Percentiles rank a stretch among this genome's conserved stretches.
Conservation (phyloP, 2,329 filamentous ascomycete genomes). For the Ascosphaera apis region DNA sequence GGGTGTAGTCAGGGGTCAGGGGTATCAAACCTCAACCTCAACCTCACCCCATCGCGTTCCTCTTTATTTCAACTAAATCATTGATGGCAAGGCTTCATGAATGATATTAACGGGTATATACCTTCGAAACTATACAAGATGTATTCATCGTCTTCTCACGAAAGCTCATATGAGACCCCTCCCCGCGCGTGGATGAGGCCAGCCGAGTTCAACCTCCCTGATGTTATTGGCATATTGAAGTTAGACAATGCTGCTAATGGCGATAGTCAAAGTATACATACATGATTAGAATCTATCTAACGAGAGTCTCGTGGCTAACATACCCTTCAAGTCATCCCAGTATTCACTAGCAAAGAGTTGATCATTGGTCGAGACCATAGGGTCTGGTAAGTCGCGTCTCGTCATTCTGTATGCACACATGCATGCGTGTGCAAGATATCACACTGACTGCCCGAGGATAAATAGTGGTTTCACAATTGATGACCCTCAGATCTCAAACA, state of each 20-base stretch:
- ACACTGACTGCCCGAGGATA: not conserved
- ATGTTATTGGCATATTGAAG: not conserved
- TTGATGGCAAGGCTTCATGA: too few species aligned
- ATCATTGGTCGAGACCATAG: slow-evolving; percentile 6
- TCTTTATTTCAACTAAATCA: too few species aligned
- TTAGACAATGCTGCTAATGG: not conserved
- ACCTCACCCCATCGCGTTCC: not conserved
- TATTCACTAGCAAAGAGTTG: slow-evolving; percentile 5
- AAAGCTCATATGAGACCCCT: not conserved
- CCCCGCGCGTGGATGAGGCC: not conserved
- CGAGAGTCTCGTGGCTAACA: not conserved
- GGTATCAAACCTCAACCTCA: not conserved
- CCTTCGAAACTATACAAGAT: too few species aligned
- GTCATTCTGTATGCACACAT: not conserved
- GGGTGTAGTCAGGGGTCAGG: too few species aligned
- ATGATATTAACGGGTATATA: too few species aligned
- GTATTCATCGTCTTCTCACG: not conserved
- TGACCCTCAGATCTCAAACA: slow-evolving; percentile 17
- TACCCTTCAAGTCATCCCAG: slow-evolving; percentile 2
- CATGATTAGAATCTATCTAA: not conserved
- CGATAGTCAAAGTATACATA: not conserved
- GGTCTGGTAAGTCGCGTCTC: slow-evolving; percentile 3
- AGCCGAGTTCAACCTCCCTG: not conserved
- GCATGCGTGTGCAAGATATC: not conserved
- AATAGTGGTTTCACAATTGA: slow-evolving; percentile 12